A percentile compares a stretch with the other conserved stretches of the same genome.
phyloP scores from a whole-genome alignment of 495 filamentous ascomycete genomes.

The Tuber umbilicatum region DNA sequence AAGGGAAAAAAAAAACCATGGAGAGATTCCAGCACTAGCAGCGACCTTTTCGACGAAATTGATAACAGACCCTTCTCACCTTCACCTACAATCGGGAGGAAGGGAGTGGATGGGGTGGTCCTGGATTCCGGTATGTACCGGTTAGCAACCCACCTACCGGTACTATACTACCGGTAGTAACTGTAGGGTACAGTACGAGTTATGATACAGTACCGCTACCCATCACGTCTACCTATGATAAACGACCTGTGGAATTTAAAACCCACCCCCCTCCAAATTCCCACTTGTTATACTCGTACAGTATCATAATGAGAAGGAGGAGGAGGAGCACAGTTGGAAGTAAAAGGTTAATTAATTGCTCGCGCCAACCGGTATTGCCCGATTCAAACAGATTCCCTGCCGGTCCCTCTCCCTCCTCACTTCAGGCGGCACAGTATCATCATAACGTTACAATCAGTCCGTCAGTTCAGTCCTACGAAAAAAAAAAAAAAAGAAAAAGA shows the following conservation, averaged over 20 bases:
- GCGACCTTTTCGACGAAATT: background rate
- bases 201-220: too few relatives aligned
- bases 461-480: background rate
- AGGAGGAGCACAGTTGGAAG: background rate
- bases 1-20: too few relatives aligned
- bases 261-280: background rate
- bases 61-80: background rate
- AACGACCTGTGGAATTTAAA: background rate
- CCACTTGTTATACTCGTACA: background rate
- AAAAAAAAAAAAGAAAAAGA: background rate
- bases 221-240: background rate
- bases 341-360: background rate
- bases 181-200: too few relatives aligned
- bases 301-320: background rate
- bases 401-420: background rate
- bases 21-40: background rate
- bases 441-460: background rate
- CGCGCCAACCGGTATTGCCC: background rate
- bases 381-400: background rate
- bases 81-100: background rate
- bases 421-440: background rate
- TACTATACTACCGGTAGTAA: background rate
- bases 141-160: background rate
- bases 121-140: slow-evolving; percentile 2
- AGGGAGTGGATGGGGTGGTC: background rate